phyloP scores from a whole-genome alignment of 176 grass and related monocot genomes.

The Oryza australiensis region DNA sequence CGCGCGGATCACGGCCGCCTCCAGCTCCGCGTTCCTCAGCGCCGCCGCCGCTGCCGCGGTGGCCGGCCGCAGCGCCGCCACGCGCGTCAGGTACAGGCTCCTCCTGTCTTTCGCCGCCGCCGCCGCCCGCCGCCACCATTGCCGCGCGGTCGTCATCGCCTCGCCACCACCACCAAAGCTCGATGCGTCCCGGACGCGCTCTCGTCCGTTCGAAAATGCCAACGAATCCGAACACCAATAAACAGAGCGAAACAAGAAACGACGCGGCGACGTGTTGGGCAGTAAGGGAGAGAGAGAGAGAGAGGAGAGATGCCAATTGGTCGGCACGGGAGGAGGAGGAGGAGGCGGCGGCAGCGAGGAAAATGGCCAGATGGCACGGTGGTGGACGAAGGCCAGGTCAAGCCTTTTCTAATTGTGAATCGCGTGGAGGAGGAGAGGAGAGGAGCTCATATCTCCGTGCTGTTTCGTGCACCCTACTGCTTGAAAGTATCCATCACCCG shows the following conservation, averaged over 20 bases:
- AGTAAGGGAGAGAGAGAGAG: constrained; percentile 20
- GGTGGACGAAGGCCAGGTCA: constrained; percentile 37
- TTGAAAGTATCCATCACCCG: not conserved
- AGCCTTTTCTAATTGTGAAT: constrained; percentile 38
- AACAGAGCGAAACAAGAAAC: not conserved
- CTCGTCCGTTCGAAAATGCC: constrained; percentile 1
- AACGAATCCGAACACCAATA: not conserved
- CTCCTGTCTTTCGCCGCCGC: constrained; percentile 72
- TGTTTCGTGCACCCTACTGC: constrained; percentile 19
- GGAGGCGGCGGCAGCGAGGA: not conserved
- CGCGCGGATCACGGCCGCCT: constrained; percentile 76
- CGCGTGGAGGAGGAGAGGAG: not conserved
- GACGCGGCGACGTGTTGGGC: constrained; percentile 50
- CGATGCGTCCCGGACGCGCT: not conserved
- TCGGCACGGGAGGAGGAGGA: constrained; percentile 9
- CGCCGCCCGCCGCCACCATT: constrained; percentile 72
- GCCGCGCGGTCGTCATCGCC: constrained; percentile 52
- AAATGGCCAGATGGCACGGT: constrained; percentile 21
- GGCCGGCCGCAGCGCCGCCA: constrained; percentile 27
- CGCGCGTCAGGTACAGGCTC: constrained; percentile 63
- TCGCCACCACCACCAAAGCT: not conserved
- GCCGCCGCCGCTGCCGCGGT: not conserved
- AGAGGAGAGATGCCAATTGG: constrained; percentile 29
- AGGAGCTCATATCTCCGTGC: not conserved
- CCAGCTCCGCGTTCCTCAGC: constrained; percentile 45